Evolutionary conservation across 2,329 filamentous ascomycete species (phyloP).

Genomic region (Trichoderma sp.): DNA sequence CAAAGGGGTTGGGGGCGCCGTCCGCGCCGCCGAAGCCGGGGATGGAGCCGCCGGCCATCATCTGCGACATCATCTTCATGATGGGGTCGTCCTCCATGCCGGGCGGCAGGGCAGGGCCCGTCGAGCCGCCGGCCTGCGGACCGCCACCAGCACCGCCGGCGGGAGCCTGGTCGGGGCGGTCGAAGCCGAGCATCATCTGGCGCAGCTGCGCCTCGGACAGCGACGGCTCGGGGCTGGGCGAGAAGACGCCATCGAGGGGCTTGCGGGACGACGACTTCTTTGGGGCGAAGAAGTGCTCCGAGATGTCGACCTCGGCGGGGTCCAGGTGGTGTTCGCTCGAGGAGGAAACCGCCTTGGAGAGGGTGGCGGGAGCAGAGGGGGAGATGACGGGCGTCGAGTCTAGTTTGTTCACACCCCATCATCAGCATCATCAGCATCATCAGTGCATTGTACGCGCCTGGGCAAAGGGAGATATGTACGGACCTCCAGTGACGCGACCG

Average conservation of each 20-base stretch:
- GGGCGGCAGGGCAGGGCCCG: conserved; percentile 34
- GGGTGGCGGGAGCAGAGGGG: conserved; percentile 35
- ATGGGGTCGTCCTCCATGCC: conserved; percentile 42
- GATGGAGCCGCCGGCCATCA: conserved; percentile 50
- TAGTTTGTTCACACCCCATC: neutral
- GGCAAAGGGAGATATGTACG: neutral
- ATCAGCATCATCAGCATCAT: neutral
- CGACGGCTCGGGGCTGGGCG: conserved; percentile 39
- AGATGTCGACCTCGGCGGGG: conserved; percentile 78
- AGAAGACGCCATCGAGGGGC: conserved; percentile 35
- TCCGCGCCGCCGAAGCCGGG: conserved; percentile 39
- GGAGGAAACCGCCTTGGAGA: conserved; percentile 32
- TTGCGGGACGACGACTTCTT: conserved; percentile 37
- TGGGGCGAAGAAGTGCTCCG: conserved; percentile 69
- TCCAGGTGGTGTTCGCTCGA: conserved; percentile 51
- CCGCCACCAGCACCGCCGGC: neutral
- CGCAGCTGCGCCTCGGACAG: conserved; percentile 62
- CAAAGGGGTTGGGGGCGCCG: conserved; percentile 41
- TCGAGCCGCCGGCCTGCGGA: conserved; percentile 27
- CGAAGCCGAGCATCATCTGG: conserved; percentile 65
- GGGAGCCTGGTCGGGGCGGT: conserved; percentile 38
- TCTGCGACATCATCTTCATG: conserved; percentile 73
- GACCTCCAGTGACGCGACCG: conserved; percentile 43
- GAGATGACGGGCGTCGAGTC: conserved; percentile 23
- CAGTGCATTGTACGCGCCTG: too few relatives aligned